phyloP scores from a whole-genome alignment of 371 early-diverging fungal genomes.

The Mortierella sp. region DNA sequence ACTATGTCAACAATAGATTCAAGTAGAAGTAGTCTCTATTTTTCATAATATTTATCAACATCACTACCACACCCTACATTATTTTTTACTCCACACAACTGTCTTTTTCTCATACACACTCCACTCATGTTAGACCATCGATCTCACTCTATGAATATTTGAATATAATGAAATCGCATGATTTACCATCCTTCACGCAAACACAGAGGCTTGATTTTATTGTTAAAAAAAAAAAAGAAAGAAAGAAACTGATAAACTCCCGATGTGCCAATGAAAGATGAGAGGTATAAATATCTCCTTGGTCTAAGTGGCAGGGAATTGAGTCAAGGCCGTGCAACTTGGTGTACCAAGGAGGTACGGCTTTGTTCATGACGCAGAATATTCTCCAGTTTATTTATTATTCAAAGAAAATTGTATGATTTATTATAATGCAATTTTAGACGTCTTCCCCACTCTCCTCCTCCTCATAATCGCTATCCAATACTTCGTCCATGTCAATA shows the following conservation, averaged over 20 bases:
- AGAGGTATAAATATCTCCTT: too few relatives aligned
- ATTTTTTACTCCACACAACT: not conserved
- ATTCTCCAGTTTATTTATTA: not conserved
- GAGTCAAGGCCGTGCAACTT: too few relatives aligned
- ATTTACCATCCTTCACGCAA: not conserved
- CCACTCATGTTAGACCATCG: not conserved
- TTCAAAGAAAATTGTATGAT: not conserved
- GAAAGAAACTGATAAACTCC: too few relatives aligned
- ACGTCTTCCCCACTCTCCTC: conserved; percentile 59
- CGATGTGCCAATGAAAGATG: too few relatives aligned
- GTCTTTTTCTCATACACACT: not conserved
- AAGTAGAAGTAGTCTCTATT: not conserved
- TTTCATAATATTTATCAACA: not conserved
- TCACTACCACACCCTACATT: not conserved
- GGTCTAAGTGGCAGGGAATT: too few relatives aligned
- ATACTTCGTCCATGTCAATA: conserved; percentile 58
- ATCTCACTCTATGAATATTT: too few relatives aligned
- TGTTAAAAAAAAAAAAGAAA: too few relatives aligned
- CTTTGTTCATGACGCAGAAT: too few relatives aligned
- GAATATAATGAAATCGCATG: too few relatives aligned
- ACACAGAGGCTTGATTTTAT: not conserved
- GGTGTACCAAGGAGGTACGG: too few relatives aligned
- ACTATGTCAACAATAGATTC: conserved; percentile 43
- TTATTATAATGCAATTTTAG: conserved; percentile 15
- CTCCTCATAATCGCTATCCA: conserved; percentile 56